phyloP scores from a whole-genome alignment of 73 alveolate genomes.

The Paraurostyla sp. region DNA sequence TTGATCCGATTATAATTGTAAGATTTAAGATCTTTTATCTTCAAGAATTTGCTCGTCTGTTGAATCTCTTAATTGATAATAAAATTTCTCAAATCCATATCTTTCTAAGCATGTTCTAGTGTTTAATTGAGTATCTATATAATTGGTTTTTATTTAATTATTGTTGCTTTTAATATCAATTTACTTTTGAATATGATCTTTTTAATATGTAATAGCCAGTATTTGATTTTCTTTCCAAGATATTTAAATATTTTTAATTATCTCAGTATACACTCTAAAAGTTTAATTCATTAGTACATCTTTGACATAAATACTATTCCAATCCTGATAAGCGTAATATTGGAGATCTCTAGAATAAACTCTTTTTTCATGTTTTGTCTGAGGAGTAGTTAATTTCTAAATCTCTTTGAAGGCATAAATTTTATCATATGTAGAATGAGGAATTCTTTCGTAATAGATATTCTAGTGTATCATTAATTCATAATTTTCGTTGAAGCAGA shows the following conservation, averaged over 20 bases:
- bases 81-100: no score
- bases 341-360: neutral
- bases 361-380: neutral
- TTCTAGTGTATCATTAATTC: neutral
- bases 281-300: neutral
- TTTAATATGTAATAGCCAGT: neutral
- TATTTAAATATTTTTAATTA: neutral
- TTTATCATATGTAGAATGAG: neutral
- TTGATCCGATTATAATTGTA: no score
- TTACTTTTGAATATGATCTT: no score
- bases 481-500: conserved; percentile 17
- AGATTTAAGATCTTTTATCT: no score
- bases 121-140: no score
- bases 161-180: no score
- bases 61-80: no score
- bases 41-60: no score
- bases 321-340: neutral
- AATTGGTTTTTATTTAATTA: no score
- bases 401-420: neutral
- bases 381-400: neutral
- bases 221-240: neutral
- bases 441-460: neutral
- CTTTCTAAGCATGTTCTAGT: no score
- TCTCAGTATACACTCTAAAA: neutral
- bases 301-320: neutral